A percentile compares a stretch with the other conserved stretches of the same genome.
Evolutionary conservation across 2,329 filamentous ascomycete genomes (phyloP).

Genomic region (Pyrenochaeta sp.): DNA sequence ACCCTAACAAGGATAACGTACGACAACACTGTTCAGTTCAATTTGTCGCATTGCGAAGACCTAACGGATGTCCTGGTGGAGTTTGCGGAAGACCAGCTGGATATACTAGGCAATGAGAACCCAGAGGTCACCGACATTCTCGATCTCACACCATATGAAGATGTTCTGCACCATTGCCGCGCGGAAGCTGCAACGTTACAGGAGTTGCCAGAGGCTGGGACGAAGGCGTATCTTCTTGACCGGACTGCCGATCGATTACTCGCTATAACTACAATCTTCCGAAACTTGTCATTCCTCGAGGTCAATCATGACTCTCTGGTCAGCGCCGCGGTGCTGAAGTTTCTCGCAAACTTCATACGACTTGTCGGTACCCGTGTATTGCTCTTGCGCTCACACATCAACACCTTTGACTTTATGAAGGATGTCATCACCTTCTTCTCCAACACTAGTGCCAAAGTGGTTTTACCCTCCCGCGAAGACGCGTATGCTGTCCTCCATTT

Average conservation of each 20-base stretch:
- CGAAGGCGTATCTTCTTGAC: constrained; percentile 80
- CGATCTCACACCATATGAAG: constrained; percentile 84
- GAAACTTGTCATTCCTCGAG: constrained; percentile 88
- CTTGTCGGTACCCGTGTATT: constrained; percentile 90
- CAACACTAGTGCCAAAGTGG: constrained; percentile 82
- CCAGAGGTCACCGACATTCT: constrained; percentile 88
- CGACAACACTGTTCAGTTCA: constrained; percentile 43
- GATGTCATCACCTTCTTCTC: constrained; percentile 89
- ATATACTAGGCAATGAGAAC: constrained; percentile 83
- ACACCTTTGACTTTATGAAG: constrained; percentile 97
- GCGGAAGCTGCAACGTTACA: constrained; percentile 76
- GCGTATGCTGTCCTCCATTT: constrained; percentile 88
- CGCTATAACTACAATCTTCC: constrained; percentile 89
- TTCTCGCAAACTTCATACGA: constrained; percentile 82
- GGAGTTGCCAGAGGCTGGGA: constrained; percentile 77
- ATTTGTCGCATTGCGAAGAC: constrained; percentile 68
- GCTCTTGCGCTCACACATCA: constrained; percentile 80
- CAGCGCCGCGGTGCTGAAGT: constrained; percentile 79
- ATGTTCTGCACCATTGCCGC: constrained; percentile 80
- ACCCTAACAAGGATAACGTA: constrained; percentile 77
- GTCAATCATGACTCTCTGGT: constrained; percentile 80
- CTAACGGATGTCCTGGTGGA: constrained; percentile 87
- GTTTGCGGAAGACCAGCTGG: constrained; percentile 88
- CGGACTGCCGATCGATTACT: constrained; percentile 86
- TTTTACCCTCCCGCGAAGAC: constrained; percentile 86